These are phyloP conservation scores for Pythium periplocum DNA, from an alignment of 352 stramenopile genomes.

Conservation along the genomic window DNA sequence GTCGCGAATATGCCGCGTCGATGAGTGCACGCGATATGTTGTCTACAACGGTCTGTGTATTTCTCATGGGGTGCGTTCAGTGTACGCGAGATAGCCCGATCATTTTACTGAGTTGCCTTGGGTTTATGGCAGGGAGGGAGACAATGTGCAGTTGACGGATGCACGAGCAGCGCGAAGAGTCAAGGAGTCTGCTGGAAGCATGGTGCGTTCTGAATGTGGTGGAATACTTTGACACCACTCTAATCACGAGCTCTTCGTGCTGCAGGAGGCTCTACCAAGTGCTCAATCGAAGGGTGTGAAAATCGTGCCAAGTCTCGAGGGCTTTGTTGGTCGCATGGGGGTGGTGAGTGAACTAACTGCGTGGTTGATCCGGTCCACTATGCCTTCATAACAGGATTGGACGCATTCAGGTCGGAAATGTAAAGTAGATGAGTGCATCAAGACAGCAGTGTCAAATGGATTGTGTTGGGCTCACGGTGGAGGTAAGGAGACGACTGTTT, in stretches of 20 bases:
- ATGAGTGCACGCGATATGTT: slow-evolving; percentile 70
- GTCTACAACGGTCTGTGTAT: slow-evolving; percentile 75
- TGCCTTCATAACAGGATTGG: no score
- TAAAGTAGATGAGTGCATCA: slow-evolving; percentile 49
- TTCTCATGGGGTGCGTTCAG: slow-evolving; percentile 44
- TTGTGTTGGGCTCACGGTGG: slow-evolving; percentile 78
- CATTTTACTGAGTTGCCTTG: no score
- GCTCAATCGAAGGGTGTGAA: slow-evolving; percentile 52
- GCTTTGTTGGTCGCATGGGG: slow-evolving; percentile 77
- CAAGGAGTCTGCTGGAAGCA: slow-evolving; percentile 75
- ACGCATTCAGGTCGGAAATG: slow-evolving; percentile 42
- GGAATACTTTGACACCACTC: no score
- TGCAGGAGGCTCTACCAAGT: slow-evolving; percentile 66
- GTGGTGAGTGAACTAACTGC: slow-evolving; percentile 24
- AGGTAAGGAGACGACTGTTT: slow-evolving; percentile 25
- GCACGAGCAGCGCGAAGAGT: slow-evolving; percentile 73
- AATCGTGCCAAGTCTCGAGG: slow-evolving; percentile 75
- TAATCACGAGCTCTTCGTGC: slow-evolving; percentile 6
- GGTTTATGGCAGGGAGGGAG: slow-evolving; percentile 46
- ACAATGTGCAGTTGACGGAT: slow-evolving; percentile 51
- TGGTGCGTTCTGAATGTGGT: slow-evolving; percentile 19
- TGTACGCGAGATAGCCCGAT: no score
- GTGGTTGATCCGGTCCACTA: no score
- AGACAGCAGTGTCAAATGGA: slow-evolving; percentile 73
- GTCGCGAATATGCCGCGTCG: slow-evolving; percentile 72